These are phyloP conservation scores for Penicillium sp. DNA, from an alignment of 2,329 filamentous ascomycete species.

Conservation along the genomic window DNA sequence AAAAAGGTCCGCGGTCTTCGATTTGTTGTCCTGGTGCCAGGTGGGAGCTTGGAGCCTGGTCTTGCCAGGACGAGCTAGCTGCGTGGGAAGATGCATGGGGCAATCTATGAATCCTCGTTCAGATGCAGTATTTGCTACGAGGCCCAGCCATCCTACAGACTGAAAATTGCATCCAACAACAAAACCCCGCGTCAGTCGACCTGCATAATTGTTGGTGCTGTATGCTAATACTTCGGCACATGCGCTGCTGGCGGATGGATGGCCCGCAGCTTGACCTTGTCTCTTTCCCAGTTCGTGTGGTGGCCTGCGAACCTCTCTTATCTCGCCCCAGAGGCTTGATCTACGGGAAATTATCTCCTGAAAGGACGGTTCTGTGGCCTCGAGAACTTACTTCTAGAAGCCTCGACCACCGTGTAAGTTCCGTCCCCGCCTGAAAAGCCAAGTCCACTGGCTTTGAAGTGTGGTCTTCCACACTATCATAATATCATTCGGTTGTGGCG, in stretches of 20 bases:
- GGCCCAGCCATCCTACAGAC: not conserved
- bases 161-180: not conserved
- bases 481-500: not conserved
- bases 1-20: conserved; percentile 2
- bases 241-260: not conserved
- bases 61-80: not conserved
- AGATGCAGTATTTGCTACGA: not conserved
- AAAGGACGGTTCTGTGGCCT: not conserved
- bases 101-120: not conserved
- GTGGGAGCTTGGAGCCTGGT: not conserved
- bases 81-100: not conserved
- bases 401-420: not conserved
- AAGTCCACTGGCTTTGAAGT: not conserved
- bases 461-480: not conserved
- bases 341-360: not conserved
- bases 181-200: not conserved
- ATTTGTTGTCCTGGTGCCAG: not conserved
- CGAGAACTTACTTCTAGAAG: not conserved
- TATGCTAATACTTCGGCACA: not conserved
- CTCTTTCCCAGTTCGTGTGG: not conserved
- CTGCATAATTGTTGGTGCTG: not conserved
- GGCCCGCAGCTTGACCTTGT: not conserved
- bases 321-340: not conserved
- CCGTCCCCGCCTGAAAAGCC: not conserved
- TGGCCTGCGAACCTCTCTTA: not conserved